Percentiles rank a stretch among this genome's conserved stretches.
phyloP scores from a whole-genome alignment of 2,329 filamentous ascomycete genomes.

The Microsporum canis region DNA sequence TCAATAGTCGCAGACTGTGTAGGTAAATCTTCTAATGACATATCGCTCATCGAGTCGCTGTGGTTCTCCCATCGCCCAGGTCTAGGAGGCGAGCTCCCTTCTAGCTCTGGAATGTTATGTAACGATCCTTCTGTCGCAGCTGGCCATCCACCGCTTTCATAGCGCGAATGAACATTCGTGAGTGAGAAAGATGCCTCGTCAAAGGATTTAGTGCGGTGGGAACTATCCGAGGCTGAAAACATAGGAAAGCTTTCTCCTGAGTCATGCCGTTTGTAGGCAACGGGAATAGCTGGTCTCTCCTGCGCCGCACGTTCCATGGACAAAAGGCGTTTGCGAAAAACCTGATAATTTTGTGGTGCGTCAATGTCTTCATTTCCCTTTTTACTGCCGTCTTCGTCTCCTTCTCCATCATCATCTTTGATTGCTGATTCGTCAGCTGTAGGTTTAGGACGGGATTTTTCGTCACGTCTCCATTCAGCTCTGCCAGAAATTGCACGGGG shows the following conservation, averaged over 20 bases:
- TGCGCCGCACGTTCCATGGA: slow-evolving; percentile 35
- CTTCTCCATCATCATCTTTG: slow-evolving; percentile 22
- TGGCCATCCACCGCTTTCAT: slow-evolving; percentile 18
- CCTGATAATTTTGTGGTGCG: slow-evolving; percentile 39
- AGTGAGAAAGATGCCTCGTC: slow-evolving; percentile 40
- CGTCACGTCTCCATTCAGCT: slow-evolving; percentile 27
- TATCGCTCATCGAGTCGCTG: slow-evolving; percentile 11
- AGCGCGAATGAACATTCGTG: slow-evolving; percentile 17
- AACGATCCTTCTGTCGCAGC: slow-evolving; percentile 13
- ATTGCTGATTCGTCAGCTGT: slow-evolving; percentile 14
- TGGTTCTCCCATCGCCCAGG: slow-evolving; percentile 10
- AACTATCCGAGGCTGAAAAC: slow-evolving; percentile 52
- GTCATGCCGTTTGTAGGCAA: slow-evolving; percentile 40
- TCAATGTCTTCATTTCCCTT: slow-evolving; percentile 34
- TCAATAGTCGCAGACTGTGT: slow-evolving; percentile 21
- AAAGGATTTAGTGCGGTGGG: slow-evolving; percentile 40
- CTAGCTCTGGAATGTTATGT: slow-evolving; percentile 14
- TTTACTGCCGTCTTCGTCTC: slow-evolving; percentile 24
- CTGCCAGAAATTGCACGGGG: slow-evolving; percentile 31
- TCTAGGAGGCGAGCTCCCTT: slow-evolving; percentile 12
- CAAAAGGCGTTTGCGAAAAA: slow-evolving; percentile 40
- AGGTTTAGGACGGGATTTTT: background rate
- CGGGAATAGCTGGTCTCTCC: slow-evolving; percentile 23
- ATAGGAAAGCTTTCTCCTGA: slow-evolving; percentile 53
- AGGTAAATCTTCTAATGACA: slow-evolving; percentile 20